These are phyloP conservation scores for Firmiana major DNA, from an alignment of 345 rosid species.

Conservation along the genomic window DNA sequence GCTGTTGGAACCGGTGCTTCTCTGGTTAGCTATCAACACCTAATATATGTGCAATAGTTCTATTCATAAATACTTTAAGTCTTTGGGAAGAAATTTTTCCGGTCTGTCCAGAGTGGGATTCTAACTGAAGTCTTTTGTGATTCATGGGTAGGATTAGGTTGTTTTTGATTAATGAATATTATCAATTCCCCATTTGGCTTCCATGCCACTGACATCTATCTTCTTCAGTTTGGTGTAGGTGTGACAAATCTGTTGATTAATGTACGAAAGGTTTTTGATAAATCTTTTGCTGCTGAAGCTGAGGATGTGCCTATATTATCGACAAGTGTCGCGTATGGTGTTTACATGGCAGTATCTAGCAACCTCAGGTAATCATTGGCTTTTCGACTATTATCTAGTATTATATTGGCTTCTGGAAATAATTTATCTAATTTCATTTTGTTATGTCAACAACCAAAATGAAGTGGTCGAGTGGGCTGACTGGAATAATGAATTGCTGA, in stretches of 20 bases:
- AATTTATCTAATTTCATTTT: too few relatives aligned
- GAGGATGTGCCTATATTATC: conserved; percentile 65
- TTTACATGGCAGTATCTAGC: conserved; percentile 78
- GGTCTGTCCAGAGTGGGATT: too few relatives aligned
- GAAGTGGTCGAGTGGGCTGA: too few relatives aligned
- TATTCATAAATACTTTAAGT: too few relatives aligned
- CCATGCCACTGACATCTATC: background rate
- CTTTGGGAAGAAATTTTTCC: too few relatives aligned
- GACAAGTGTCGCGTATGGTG: conserved; percentile 63
- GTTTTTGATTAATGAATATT: background rate
- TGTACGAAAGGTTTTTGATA: conserved; percentile 55
- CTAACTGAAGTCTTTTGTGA: too few relatives aligned
- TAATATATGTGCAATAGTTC: too few relatives aligned
- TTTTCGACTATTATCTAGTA: too few relatives aligned
- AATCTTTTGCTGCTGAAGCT: conserved; percentile 47
- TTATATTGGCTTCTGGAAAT: too few relatives aligned
- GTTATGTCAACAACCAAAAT: too few relatives aligned
- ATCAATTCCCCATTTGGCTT: background rate
- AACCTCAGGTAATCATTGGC: conserved; percentile 52
- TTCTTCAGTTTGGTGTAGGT: conserved; percentile 49
- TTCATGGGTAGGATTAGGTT: too few relatives aligned
- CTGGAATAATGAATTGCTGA: too few relatives aligned
- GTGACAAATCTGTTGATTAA: conserved; percentile 59
- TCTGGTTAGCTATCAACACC: conserved; percentile 35
- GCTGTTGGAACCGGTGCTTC: conserved; percentile 57